Percentiles rank a stretch among this genome's conserved stretches.
These are phyloP conservation scores for Solanum dulcamara DNA, from an alignment of 257 asterid species.

Conservation along the genomic window DNA sequence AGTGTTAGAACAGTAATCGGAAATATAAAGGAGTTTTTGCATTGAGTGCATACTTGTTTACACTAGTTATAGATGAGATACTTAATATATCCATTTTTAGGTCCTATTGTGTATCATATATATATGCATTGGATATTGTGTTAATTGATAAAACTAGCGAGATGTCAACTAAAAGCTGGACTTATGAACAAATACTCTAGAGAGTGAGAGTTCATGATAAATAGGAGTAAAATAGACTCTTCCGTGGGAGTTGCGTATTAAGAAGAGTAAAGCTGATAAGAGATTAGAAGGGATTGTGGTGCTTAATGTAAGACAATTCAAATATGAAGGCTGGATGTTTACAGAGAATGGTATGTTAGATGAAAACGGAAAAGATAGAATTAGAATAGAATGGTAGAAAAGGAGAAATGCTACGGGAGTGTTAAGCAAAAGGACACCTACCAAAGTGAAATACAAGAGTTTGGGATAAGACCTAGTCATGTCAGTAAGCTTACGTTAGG, in stretches of 20 bases:
- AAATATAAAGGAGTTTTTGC: neutral
- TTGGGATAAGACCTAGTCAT: neutral
- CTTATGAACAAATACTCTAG: neutral
- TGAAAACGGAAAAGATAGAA: neutral
- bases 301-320: neutral
- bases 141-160: neutral
- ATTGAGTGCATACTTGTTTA: neutral
- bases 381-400: neutral
- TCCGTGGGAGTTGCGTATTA: neutral
- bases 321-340: neutral
- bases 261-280: neutral
- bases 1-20: neutral
- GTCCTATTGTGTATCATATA: neutral
- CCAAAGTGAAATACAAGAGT: neutral
- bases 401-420: neutral
- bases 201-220: neutral
- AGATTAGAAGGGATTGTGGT: neutral
- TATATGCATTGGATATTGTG: neutral
- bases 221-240: neutral
- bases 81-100: neutral
- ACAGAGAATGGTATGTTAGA: neutral
- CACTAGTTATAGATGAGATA: neutral
- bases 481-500: neutral
- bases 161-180: neutral
- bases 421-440: neutral